phyloP scores from a whole-genome alignment of 2,329 filamentous ascomycete genomes.

The Lasiodiplodia sp. region DNA sequence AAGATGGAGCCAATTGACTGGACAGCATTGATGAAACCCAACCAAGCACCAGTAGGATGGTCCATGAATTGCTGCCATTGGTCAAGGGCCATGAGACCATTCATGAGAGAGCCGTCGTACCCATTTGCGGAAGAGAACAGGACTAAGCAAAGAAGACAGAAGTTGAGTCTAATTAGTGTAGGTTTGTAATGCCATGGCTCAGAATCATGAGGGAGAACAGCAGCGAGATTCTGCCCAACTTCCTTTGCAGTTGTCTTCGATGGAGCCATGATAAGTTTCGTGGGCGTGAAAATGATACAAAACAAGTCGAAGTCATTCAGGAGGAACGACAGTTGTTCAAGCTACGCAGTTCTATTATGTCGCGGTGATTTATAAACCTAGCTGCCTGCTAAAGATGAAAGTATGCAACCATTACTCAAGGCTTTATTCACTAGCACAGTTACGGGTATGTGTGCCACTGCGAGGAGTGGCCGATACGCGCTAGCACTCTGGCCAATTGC shows the following conservation, averaged over 20 bases:
- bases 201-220: neutral
- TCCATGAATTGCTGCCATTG: constrained; percentile 9
- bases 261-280: too few species aligned
- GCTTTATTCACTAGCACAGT: too few species aligned
- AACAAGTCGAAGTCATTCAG: too few species aligned
- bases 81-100: constrained; percentile 10
- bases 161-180: neutral
- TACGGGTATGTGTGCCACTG: too few species aligned
- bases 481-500: too few species aligned
- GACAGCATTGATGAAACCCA: constrained; percentile 34
- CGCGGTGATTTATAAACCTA: too few species aligned
- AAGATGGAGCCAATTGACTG: neutral
- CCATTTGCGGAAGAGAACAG: neutral
- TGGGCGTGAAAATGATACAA: too few species aligned
- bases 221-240: neutral
- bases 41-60: constrained; percentile 36
- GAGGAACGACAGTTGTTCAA: too few species aligned
- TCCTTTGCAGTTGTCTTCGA: neutral
- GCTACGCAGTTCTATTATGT: too few species aligned
- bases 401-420: too few species aligned
- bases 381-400: too few species aligned
- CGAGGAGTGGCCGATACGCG: too few species aligned
- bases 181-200: neutral
- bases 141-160: constrained; percentile 2
- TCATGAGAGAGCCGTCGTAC: constrained; percentile 9